These are phyloP conservation scores for Blepharisma japonicum DNA, from an alignment of 73 alveolate genomes.

Conservation along the genomic window DNA sequence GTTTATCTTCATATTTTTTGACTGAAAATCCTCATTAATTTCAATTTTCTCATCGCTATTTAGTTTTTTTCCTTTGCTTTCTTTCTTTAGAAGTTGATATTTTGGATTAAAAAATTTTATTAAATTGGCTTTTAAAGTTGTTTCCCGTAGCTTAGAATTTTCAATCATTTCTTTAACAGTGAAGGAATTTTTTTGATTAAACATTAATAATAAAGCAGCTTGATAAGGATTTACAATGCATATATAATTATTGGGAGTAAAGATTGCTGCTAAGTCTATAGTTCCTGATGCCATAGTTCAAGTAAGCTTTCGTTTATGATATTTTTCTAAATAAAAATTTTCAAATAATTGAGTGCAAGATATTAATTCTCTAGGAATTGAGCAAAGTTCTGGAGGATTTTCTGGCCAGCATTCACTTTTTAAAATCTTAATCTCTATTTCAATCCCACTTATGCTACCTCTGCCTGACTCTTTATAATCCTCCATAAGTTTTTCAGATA, in stretches of 20 bases:
- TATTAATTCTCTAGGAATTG: constrained; percentile 54
- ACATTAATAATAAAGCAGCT: constrained; percentile 51
- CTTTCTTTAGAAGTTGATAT: constrained; percentile 46
- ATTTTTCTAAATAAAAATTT: constrained; percentile 53
- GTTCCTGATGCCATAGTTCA: constrained; percentile 46
- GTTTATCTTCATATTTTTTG: constrained; percentile 36
- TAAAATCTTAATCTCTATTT: constrained; percentile 48
- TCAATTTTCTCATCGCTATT: constrained; percentile 37
- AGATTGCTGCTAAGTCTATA: constrained; percentile 39
- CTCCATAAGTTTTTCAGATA: constrained; percentile 53
- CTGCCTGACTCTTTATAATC: constrained; percentile 52
- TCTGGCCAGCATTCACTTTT: constrained; percentile 78
- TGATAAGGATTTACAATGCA: constrained; percentile 48
- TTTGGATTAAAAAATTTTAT: constrained; percentile 57
- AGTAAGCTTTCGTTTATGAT: constrained; percentile 50
- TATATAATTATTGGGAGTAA: constrained; percentile 43
- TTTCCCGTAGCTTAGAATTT: constrained; percentile 41
- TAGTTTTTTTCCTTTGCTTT: constrained; percentile 41
- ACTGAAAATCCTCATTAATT: constrained; percentile 36
- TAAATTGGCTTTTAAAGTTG: constrained; percentile 42
- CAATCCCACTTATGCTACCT: constrained; percentile 41
- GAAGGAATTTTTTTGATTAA: constrained; percentile 41
- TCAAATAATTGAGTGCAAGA: constrained; percentile 43
- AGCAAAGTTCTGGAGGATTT: constrained; percentile 58
- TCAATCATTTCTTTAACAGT: constrained; percentile 53